These are phyloP conservation scores for Voacanga thouarsii DNA, from an alignment of 257 asterid species.

Conservation along the genomic window DNA sequence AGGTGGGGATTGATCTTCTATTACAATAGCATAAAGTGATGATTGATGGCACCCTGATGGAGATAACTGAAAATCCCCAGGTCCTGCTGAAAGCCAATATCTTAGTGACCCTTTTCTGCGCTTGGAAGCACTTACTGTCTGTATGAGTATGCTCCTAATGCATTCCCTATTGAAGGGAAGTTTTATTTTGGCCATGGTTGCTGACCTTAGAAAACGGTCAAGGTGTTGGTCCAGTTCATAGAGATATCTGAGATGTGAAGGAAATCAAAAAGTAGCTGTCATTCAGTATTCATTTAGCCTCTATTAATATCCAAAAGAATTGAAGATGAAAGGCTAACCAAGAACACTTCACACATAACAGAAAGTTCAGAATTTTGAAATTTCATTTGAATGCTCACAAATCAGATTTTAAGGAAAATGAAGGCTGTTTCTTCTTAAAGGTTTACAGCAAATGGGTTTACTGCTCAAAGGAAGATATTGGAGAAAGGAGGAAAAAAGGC, in stretches of 20 bases:
- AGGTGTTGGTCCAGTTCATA: slow-evolving; percentile 91
- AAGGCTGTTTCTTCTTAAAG: background rate
- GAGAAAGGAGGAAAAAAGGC: background rate
- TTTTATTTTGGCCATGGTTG: slow-evolving; percentile 75
- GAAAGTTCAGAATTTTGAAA: background rate
- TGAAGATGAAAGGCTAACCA: background rate
- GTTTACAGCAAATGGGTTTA: background rate
- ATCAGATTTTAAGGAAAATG: background rate
- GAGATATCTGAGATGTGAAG: slow-evolving; percentile 48
- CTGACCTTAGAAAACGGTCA: slow-evolving; percentile 74
- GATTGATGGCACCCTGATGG: slow-evolving; percentile 58
- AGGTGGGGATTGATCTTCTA: slow-evolving; percentile 51
- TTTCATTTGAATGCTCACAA: background rate
- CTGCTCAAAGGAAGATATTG: background rate
- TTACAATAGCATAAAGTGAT: slow-evolving; percentile 77
- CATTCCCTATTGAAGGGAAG: slow-evolving; percentile 64
- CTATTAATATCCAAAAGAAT: background rate
- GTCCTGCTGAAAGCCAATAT: slow-evolving; percentile 93
- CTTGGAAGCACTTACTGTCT: slow-evolving; percentile 75
- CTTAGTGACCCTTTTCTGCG: slow-evolving; percentile 76
- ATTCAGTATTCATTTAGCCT: background rate
- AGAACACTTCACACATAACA: background rate
- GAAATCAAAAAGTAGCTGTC: slow-evolving; percentile 8
- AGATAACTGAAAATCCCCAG: slow-evolving; percentile 87
- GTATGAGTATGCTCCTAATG: slow-evolving; percentile 66